Percentiles rank a stretch among this genome's conserved stretches.
Conservation (phyloP, 345 rosid genomes). For the Citrus reticulata region DNA sequence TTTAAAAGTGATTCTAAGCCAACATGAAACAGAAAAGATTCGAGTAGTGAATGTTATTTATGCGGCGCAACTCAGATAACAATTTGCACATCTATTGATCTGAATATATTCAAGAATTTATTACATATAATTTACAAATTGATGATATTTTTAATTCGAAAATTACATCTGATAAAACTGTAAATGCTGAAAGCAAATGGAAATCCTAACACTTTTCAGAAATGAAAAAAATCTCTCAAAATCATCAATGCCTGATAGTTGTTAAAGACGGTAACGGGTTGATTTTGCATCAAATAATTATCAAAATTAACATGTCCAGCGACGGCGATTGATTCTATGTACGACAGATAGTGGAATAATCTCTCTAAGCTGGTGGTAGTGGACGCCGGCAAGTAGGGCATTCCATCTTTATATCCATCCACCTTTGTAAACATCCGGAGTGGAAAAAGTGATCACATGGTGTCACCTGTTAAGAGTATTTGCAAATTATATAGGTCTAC, state of each 20-base stretch:
- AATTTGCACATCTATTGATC: background rate
- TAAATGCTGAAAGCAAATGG: background rate
- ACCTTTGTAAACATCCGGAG: constrained; percentile 87
- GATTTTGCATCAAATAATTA: constrained; percentile 18
- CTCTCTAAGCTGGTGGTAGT: constrained; percentile 74
- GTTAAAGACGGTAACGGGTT: background rate
- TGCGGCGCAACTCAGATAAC: background rate
- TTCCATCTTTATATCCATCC: constrained; percentile 99
- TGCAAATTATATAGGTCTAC: background rate
- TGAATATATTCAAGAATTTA: background rate
- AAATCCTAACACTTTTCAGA: background rate
- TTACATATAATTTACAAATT: background rate
- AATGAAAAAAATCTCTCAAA: background rate
- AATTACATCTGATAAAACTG: background rate
- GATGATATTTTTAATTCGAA: background rate
- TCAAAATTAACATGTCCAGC: constrained; percentile 20
- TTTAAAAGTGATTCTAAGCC: background rate
- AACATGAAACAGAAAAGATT: background rate
- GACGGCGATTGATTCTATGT: constrained; percentile 26
- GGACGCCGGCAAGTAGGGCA: constrained; percentile 98
- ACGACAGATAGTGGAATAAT: constrained; percentile 18
- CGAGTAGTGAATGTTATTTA: background rate
- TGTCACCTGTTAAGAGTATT: constrained; percentile 57
- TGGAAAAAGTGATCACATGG: constrained; percentile 98
- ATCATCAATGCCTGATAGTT: background rate